phyloP scores from a whole-genome alignment of 805 yeast genomes.

The Debaryomyces prosopidis region DNA sequence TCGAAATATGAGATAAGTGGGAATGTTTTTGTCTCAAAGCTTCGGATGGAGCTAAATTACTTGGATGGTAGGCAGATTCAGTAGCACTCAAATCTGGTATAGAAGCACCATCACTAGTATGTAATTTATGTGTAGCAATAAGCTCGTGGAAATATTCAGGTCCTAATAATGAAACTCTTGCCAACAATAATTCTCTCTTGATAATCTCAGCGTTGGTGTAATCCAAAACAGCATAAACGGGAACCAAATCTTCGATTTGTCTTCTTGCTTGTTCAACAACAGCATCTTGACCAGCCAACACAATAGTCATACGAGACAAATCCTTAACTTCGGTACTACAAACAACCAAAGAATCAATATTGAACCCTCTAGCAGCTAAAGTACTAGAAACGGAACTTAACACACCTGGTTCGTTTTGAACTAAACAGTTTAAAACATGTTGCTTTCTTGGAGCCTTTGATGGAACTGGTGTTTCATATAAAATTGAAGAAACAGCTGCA shows the following conservation, averaged over 20 bases:
- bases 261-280: constrained; percentile 97
- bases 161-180: constrained; percentile 89
- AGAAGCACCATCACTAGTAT: constrained; percentile 37
- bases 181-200: constrained; percentile 85
- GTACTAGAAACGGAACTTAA: constrained; percentile 90
- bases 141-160: constrained; percentile 98
- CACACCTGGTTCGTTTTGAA: constrained; percentile 98
- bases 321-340: constrained; percentile 96
- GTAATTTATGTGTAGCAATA: constrained; percentile 75
- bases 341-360: constrained; percentile 95
- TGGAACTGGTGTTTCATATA: constrained; percentile 84
- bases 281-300: constrained; percentile 90
- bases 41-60: constrained; percentile 84
- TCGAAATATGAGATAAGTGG: constrained; percentile 82
- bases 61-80: constrained; percentile 73
- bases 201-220: constrained; percentile 89
- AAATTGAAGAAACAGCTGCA: constrained; percentile 92
- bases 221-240: constrained; percentile 96
- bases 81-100: constrained; percentile 45
- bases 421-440: constrained; percentile 94
- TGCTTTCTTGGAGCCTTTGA: constrained; percentile 65
- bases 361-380: constrained; percentile 96
- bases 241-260: constrained; percentile 96
- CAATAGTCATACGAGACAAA: constrained; percentile 95
- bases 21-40: constrained; percentile 91